phyloP scores from a whole-genome alignment of 2,329 filamentous ascomycete genomes.

The Lachnellula suecica region DNA sequence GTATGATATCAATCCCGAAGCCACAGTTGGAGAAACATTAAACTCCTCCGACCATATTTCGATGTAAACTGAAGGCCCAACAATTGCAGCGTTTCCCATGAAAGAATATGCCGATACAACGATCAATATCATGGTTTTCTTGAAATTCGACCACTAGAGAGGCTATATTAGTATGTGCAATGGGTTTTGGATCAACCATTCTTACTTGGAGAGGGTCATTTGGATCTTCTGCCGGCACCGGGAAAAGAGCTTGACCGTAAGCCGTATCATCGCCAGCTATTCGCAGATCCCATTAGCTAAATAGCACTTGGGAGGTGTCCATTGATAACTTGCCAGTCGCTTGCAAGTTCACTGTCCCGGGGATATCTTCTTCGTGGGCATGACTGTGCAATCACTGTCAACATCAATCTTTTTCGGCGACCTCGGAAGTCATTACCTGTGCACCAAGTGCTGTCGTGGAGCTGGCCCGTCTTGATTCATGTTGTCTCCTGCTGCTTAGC shows the following conservation, averaged over 20 bases:
- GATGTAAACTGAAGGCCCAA: constrained; percentile 60
- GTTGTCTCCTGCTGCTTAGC: not conserved
- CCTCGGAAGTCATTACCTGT: not conserved
- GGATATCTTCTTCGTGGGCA: constrained; percentile 54
- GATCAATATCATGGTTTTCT: constrained; percentile 56
- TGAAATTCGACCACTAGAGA: constrained; percentile 49
- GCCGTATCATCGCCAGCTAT: constrained; percentile 57
- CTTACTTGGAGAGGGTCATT: constrained; percentile 56
- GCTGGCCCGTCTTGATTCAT: not conserved
- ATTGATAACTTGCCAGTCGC: constrained; percentile 32
- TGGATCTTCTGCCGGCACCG: constrained; percentile 59
- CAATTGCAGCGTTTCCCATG: constrained; percentile 54
- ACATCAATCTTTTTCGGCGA: not conserved
- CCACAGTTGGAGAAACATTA: constrained; percentile 46
- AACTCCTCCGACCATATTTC: constrained; percentile 52
- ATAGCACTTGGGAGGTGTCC: not conserved
- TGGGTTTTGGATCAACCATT: not conserved
- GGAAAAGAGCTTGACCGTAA: constrained; percentile 59
- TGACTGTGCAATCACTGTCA: constrained; percentile 39
- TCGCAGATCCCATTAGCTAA: not conserved
- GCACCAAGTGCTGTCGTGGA: not conserved
- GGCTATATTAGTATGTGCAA: not conserved
- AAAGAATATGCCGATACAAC: constrained; percentile 57
- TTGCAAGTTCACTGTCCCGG: constrained; percentile 55
- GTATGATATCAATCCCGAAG: constrained; percentile 58